Percentiles rank a stretch among this genome's conserved stretches.
Evolutionary conservation across 2,329 filamentous ascomycete species (phyloP).

Genomic region (Colletotrichum simmondsii): DNA sequence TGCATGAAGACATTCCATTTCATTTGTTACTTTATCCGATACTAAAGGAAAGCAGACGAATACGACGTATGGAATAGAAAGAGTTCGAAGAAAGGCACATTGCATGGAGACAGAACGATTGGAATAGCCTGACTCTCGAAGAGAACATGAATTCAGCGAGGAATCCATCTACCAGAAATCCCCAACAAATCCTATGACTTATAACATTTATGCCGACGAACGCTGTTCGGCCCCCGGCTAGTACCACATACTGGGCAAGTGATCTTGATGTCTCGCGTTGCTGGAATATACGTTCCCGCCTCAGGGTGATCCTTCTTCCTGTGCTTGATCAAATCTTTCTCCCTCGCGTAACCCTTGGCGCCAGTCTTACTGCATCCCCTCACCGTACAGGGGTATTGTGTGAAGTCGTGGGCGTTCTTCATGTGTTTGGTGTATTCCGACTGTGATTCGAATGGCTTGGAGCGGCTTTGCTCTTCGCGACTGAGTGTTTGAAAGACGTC

Average conservation of each 20-base stretch:
- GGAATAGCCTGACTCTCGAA: too few relatives aligned
- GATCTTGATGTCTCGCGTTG: background rate
- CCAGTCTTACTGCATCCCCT: conserved; percentile 41
- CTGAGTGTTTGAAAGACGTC: conserved; percentile 28
- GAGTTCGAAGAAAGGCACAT: too few relatives aligned
- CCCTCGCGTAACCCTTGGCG: conserved; percentile 38
- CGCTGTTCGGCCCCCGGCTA: background rate
- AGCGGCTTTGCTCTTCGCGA: background rate
- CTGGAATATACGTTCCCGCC: background rate
- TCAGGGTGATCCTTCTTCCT: conserved; percentile 36
- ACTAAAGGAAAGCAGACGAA: too few relatives aligned
- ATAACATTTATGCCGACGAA: too few relatives aligned
- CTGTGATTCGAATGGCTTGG: conserved; percentile 35
- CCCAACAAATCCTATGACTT: too few relatives aligned
- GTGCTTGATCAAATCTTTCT: conserved; percentile 41
- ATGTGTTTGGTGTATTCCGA: conserved; percentile 48
- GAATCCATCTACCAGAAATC: too few relatives aligned
- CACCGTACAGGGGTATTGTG: conserved; percentile 44
- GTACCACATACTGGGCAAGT: background rate
- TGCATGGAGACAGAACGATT: too few relatives aligned
- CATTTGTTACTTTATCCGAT: too few relatives aligned
- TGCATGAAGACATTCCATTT: too few relatives aligned
- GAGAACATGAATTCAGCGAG: too few relatives aligned
- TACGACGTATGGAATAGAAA: too few relatives aligned
- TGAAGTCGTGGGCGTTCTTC: conserved; percentile 46